Percentiles rank a stretch among this genome's conserved stretches.
phyloP scores from a whole-genome alignment of 345 rosid genomes.

The Hibiscus syriacus region DNA sequence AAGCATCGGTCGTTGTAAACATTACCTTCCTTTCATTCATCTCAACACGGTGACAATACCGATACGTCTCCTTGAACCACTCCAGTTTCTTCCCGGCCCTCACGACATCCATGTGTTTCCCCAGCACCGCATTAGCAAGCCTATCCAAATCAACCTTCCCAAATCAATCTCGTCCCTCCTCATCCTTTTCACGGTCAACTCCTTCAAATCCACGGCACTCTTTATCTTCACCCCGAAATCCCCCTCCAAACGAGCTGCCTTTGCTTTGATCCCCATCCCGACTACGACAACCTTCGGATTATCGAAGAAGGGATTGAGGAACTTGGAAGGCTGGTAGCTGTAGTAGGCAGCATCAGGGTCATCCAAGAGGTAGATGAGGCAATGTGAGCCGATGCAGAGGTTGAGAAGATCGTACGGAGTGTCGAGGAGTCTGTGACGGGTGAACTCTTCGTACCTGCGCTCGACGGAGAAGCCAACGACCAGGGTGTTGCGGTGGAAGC shows the following conservation, averaged over 20 bases:
- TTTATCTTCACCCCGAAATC: not conserved
- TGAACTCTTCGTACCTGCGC: not conserved
- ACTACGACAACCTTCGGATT: not conserved
- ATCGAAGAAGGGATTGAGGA: not conserved
- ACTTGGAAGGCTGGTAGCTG: not conserved
- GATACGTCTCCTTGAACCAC: not conserved
- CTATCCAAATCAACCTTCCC: not conserved
- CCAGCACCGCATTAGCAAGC: not conserved
- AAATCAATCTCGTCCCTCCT: not conserved
- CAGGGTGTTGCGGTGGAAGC: not conserved
- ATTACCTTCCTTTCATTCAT: not conserved
- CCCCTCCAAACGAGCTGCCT: not conserved
- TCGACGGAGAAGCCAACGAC: not conserved
- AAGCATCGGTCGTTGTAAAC: not conserved
- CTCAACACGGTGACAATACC: not conserved
- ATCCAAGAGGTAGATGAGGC: not conserved
- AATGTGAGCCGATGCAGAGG: not conserved
- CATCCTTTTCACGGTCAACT: slow-evolving; percentile 2
- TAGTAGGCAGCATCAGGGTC: not conserved
- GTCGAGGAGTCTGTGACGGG: not conserved
- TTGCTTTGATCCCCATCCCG: not conserved
- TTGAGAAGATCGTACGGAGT: not conserved
- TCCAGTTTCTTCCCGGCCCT: not conserved
- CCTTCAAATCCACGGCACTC: not conserved
- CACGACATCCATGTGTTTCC: not conserved